These are phyloP conservation scores for Colletotrichum sansevieriae DNA, from an alignment of 2,329 filamentous ascomycete species.

Conservation along the genomic window DNA sequence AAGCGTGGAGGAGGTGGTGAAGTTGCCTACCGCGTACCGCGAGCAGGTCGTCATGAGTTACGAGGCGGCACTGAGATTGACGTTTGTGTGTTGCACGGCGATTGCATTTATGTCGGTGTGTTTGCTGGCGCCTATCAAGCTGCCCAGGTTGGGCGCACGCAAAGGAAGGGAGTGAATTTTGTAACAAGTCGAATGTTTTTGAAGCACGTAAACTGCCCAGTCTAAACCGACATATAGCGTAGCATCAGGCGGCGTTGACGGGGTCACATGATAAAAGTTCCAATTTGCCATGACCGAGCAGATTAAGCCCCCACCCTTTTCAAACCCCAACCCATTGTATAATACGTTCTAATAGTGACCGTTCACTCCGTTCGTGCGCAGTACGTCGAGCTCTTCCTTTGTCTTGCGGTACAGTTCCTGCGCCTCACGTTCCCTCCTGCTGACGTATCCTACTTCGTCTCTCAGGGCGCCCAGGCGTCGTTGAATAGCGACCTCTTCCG, in stretches of 20 bases:
- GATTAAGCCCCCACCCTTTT: background rate
- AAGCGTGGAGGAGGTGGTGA: slow-evolving; percentile 67
- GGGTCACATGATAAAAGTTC: slow-evolving; percentile 23
- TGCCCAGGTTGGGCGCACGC: slow-evolving; percentile 65
- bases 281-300: slow-evolving; percentile 24
- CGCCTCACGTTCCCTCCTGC: slow-evolving; percentile 86
- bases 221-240: slow-evolving; percentile 1
- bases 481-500: slow-evolving; percentile 82
- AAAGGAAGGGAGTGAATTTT: slow-evolving; percentile 47
- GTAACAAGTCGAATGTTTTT: background rate
- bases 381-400: slow-evolving; percentile 80
- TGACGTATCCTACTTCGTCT: slow-evolving; percentile 86
- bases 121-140: slow-evolving; percentile 63
- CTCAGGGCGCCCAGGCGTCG: slow-evolving; percentile 80
- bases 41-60: slow-evolving; percentile 70
- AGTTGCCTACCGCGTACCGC: slow-evolving; percentile 59
- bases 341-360: slow-evolving; percentile 28
- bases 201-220: background rate
- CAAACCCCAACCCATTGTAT: background rate
- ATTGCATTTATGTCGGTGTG: slow-evolving; percentile 63
- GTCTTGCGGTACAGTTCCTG: slow-evolving; percentile 85
- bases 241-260: slow-evolving; percentile 8
- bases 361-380: slow-evolving; percentile 58
- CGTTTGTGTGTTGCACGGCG: slow-evolving; percentile 58
- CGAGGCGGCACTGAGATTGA: slow-evolving; percentile 62